Conservation (phyloP, 73 alveolate genomes). For the Breviolum minutum region DNA sequence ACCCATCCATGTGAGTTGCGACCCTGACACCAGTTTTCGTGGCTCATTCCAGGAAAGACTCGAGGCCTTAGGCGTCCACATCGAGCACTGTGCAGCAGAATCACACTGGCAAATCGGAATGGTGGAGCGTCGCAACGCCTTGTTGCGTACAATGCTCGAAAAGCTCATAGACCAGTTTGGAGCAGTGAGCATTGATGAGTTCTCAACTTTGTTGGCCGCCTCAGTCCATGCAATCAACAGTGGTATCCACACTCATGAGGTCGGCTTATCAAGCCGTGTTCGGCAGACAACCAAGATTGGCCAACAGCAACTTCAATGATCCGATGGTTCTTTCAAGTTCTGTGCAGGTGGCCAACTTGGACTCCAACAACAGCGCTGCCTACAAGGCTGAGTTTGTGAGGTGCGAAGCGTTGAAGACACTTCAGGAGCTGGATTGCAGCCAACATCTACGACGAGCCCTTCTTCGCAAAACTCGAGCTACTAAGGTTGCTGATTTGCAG, state of each 20-base stretch:
- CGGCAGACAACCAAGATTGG: constrained; percentile 4
- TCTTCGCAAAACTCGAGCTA: constrained; percentile 14
- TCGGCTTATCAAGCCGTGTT: constrained; percentile 40
- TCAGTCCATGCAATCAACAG: constrained; percentile 24
- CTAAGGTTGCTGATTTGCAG: background rate
- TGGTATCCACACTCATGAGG: background rate
- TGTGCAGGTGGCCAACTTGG: background rate
- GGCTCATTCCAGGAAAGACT: background rate
- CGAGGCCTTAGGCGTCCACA: background rate
- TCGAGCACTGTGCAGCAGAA: constrained; percentile 33
- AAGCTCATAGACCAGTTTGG: background rate
- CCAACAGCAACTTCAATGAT: background rate
- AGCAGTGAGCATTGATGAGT: background rate
- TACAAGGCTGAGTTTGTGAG: background rate
- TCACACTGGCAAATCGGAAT: constrained; percentile 4
- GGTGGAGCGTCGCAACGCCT: constrained; percentile 6
- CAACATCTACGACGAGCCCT: constrained; percentile 10
- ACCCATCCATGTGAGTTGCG: background rate
- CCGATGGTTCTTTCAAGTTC: background rate
- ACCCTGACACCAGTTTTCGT: background rate
- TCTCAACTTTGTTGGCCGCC: background rate
- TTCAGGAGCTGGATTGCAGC: background rate
- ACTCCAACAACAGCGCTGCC: background rate
- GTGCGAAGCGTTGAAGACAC: background rate
- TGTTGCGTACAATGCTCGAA: background rate